A percentile compares a stretch with the other conserved stretches of the same genome.
Conservation (phyloP, 176 grass and related monocot genomes). For the Hordeum marinum region DNA sequence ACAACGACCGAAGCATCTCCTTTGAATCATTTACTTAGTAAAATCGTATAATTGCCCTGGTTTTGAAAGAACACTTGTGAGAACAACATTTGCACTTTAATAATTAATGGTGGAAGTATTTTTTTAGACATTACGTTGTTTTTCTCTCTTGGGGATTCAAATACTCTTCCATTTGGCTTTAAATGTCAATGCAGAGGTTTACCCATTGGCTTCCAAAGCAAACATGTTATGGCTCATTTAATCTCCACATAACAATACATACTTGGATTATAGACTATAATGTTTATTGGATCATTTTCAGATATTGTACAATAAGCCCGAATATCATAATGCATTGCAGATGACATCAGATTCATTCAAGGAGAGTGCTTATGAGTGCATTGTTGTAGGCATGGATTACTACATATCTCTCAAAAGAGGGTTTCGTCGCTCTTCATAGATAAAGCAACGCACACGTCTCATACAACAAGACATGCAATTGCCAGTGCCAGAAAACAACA, state of each 20-base stretch:
- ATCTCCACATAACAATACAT: background rate
- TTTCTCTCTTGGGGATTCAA: background rate
- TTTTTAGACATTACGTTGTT: background rate
- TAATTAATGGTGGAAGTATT: background rate
- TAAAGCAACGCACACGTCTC: too few relatives aligned
- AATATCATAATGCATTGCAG: conserved; percentile 50
- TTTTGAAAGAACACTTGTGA: background rate
- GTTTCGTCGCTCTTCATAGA: too few relatives aligned
- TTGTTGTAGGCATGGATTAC: conserved; percentile 75
- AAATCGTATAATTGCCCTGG: background rate
- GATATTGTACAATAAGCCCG: conserved; percentile 12
- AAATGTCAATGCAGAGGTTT: background rate
- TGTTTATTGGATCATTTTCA: background rate
- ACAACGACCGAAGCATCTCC: too few relatives aligned
- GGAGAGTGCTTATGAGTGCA: too few relatives aligned
- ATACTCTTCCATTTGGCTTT: background rate
- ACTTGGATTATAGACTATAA: background rate
- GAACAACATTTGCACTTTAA: background rate
- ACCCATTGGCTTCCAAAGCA: background rate
- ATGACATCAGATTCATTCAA: conserved; percentile 22
- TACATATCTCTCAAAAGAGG: conserved; percentile 23
- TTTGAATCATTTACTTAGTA: background rate
- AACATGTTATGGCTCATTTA: background rate
- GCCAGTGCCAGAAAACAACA: too few relatives aligned
- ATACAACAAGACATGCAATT: too few relatives aligned